These are phyloP conservation scores for Casuarina equisetifolia DNA, from an alignment of 306 rosid genomes.

Conservation along the genomic window DNA sequence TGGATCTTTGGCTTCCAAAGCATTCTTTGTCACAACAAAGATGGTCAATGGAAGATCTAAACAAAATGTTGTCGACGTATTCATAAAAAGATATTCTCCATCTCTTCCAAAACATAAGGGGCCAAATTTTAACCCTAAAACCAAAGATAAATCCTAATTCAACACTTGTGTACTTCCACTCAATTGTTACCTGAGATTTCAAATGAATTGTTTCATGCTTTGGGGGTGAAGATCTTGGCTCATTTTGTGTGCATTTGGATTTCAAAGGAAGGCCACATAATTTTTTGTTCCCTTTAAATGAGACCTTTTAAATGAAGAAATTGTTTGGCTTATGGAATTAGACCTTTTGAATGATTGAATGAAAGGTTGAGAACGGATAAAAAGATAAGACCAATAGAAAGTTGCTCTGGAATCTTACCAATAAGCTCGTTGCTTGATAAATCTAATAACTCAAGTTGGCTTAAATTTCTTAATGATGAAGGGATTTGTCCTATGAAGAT, in stretches of 20 bases:
- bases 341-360: conserved; percentile 17
- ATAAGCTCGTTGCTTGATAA: conserved; percentile 16
- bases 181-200: neutral
- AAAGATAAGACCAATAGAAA: conserved; percentile 18
- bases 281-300: conserved; percentile 14
- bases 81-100: neutral
- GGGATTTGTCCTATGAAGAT: conserved; percentile 11
- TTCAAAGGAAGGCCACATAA: conserved; percentile 14
- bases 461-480: neutral
- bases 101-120: neutral
- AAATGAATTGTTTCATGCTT: neutral
- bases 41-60: neutral
- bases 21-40: neutral
- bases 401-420: neutral
- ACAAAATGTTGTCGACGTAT: neutral
- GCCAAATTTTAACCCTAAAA: neutral
- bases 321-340: neutral
- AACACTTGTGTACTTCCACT: conserved; percentile 7
- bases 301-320: conserved; percentile 12
- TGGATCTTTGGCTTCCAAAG: no score
- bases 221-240: neutral
- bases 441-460: conserved; percentile 23
- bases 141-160: conserved; percentile 14
- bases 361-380: conserved; percentile 36
- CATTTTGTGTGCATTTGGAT: neutral